phyloP scores from a whole-genome alignment of 2,329 filamentous ascomycete species.

The Coniochaeta ligniaria region DNA sequence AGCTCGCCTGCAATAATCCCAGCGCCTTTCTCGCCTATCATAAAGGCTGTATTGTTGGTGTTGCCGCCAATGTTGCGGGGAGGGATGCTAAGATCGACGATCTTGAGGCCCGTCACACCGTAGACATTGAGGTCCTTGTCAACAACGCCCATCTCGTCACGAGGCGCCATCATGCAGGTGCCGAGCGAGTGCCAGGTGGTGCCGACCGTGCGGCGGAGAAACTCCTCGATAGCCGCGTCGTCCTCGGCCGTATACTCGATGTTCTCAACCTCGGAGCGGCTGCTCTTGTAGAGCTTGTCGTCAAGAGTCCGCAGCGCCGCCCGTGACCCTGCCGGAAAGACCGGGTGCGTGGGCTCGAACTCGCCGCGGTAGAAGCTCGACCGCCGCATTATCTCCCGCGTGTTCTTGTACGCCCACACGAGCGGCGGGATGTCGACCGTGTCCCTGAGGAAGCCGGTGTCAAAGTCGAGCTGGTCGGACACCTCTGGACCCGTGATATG shows the following conservation, averaged over 20 bases:
- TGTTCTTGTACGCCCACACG: constrained; percentile 38
- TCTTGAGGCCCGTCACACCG: constrained; percentile 31
- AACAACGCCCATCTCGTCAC: constrained; percentile 32
- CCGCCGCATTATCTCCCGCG: constrained; percentile 33
- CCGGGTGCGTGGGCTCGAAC: constrained; percentile 16
- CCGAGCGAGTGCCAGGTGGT: constrained; percentile 38
- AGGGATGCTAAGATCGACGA: constrained; percentile 28
- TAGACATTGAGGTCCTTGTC: constrained; percentile 34
- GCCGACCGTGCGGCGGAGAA: constrained; percentile 25
- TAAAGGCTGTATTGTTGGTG: constrained; percentile 34
- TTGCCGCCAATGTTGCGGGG: constrained; percentile 34
- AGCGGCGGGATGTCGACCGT: constrained; percentile 44
- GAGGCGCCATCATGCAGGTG: constrained; percentile 36
- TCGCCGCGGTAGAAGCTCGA: constrained; percentile 32
- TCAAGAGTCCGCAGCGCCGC: constrained; percentile 1
- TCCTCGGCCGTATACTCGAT: constrained; percentile 36
- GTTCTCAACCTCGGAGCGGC: constrained; percentile 18
- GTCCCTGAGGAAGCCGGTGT: constrained; percentile 43
- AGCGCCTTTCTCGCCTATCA: constrained; percentile 34
- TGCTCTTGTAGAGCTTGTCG: constrained; percentile 12
- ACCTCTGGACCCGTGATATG: constrained; percentile 38
- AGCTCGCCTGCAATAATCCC: constrained; percentile 16
- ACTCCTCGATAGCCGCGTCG: constrained; percentile 37
- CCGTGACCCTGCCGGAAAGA: constrained; percentile 11
- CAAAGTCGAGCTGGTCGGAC: constrained; percentile 36